Evolutionary conservation across 352 stramenopile species (phyloP).

Genomic region (Phytophthora melonis): DNA sequence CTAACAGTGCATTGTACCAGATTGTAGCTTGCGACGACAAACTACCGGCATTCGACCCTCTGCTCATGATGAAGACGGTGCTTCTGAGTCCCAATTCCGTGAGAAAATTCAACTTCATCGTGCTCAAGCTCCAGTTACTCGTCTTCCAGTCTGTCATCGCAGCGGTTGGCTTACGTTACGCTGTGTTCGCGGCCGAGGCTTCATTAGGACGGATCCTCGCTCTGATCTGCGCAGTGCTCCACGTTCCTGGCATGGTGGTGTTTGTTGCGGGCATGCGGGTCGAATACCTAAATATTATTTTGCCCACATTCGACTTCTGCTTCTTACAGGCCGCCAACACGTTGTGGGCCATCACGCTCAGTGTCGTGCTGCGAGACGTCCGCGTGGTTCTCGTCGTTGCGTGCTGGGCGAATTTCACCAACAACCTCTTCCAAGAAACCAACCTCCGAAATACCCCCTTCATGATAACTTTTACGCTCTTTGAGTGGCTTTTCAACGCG

Average conservation of each 20-base stretch:
- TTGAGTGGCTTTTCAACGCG: constrained; percentile 14
- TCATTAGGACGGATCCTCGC: constrained; percentile 13
- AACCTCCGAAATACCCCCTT: constrained; percentile 14
- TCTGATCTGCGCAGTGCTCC: constrained; percentile 14
- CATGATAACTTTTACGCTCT: constrained; percentile 5
- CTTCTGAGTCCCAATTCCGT: constrained; percentile 18
- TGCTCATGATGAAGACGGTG: constrained; percentile 15
- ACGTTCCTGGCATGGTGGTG: constrained; percentile 17
- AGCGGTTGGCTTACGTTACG: constrained; percentile 16
- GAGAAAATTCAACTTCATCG: constrained; percentile 15
- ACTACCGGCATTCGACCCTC: constrained; percentile 21
- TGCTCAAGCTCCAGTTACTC: not conserved
- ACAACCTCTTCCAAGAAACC: constrained; percentile 24
- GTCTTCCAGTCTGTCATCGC: not conserved
- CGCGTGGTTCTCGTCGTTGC: constrained; percentile 14
- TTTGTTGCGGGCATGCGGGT: constrained; percentile 14
- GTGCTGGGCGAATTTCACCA: constrained; percentile 22
- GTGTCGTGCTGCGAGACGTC: constrained; percentile 4
- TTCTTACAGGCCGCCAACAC: constrained; percentile 24
- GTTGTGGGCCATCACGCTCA: constrained; percentile 18
- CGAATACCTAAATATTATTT: constrained; percentile 27
- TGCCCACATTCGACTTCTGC: constrained; percentile 31
- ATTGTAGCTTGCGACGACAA: constrained; percentile 13
- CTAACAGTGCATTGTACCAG: constrained; percentile 9
- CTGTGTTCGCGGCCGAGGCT: constrained; percentile 9